Evolutionary conservation across 495 filamentous ascomycete species (phyloP).

Genomic region (Delitschia confertaspora): DNA sequence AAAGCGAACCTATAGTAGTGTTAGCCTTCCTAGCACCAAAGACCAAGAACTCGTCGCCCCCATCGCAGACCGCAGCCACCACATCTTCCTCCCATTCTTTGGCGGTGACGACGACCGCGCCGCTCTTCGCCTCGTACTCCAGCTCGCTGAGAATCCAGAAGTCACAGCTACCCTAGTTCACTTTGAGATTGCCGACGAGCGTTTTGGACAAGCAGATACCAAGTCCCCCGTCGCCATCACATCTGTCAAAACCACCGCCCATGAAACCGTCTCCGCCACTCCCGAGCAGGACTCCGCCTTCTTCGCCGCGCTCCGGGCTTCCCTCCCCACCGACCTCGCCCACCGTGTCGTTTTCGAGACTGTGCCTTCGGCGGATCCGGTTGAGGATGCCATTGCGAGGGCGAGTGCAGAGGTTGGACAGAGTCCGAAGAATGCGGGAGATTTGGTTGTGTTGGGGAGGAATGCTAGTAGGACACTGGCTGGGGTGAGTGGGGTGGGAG

Average conservation of each 20-base stretch:
- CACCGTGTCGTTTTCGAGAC: slow-evolving; percentile 53
- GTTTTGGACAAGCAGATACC: slow-evolving; percentile 31
- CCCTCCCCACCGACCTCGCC: slow-evolving; percentile 48
- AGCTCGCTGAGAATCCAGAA: slow-evolving; percentile 65
- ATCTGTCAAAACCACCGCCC: slow-evolving; percentile 27
- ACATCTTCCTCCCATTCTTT: slow-evolving; percentile 80
- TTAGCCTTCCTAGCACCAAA: slow-evolving; percentile 49
- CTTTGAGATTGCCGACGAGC: slow-evolving; percentile 36
- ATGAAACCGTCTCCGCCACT: slow-evolving; percentile 23
- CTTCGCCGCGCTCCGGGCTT: slow-evolving; percentile 54
- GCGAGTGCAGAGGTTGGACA: slow-evolving; percentile 55
- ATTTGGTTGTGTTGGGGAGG: slow-evolving; percentile 68
- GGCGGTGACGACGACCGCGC: slow-evolving; percentile 79
- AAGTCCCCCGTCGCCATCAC: slow-evolving; percentile 20
- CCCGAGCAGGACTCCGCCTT: slow-evolving; percentile 48
- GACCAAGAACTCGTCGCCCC: slow-evolving; percentile 40
- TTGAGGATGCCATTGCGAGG: slow-evolving; percentile 32
- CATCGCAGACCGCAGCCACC: slow-evolving; percentile 60
- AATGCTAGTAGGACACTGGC: slow-evolving; percentile 23
- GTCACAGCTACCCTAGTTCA: slow-evolving; percentile 65
- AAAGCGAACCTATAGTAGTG: slow-evolving; percentile 41
- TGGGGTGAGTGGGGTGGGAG: slow-evolving; percentile 26
- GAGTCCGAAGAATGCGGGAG: slow-evolving; percentile 59
- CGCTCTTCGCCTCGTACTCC: slow-evolving; percentile 70
- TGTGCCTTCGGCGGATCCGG: slow-evolving; percentile 17